These are phyloP conservation scores for Ustilago curta DNA, from an alignment of 1,284 basidiomycete species.

Conservation along the genomic window DNA sequence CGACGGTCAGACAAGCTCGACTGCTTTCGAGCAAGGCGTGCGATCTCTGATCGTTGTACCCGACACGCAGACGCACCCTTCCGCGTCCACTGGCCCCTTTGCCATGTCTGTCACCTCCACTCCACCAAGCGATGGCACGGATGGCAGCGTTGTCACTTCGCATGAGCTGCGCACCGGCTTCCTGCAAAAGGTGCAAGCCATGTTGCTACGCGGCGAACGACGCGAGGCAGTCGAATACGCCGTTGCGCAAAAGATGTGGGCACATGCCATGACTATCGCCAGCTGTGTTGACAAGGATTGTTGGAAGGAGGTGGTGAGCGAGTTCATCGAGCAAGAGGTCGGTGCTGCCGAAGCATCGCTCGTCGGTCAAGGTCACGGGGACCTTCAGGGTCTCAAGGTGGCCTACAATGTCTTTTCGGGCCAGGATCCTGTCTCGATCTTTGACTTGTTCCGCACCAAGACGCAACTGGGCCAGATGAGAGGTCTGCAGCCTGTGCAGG, in stretches of 20 bases:
- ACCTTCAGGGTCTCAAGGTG: constrained; percentile 63
- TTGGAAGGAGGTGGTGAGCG: constrained; percentile 89
- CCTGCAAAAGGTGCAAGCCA: constrained; percentile 60
- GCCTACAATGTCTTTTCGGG: constrained; percentile 66
- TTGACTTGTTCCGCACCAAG: constrained; percentile 61
- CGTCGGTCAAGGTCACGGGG: constrained; percentile 24
- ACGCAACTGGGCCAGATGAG: constrained; percentile 42
- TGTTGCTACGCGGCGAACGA: constrained; percentile 77
- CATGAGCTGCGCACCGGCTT: constrained; percentile 57
- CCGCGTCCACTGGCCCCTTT: constrained; percentile 14
- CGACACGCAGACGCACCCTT: constrained; percentile 18
- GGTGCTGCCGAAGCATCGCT: constrained; percentile 34
- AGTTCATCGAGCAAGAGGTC: constrained; percentile 86
- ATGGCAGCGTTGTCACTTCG: constrained; percentile 46
- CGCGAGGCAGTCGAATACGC: constrained; percentile 89
- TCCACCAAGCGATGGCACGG: constrained; percentile 4
- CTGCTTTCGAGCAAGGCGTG: constrained; percentile 50
- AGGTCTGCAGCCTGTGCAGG: constrained; percentile 24
- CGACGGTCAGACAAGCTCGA: constrained; percentile 56
- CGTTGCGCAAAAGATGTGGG: constrained; percentile 88
- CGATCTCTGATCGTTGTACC: constrained; percentile 37
- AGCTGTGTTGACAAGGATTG: constrained; percentile 91
- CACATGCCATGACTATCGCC: constrained; percentile 94
- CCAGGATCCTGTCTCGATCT: constrained; percentile 57
- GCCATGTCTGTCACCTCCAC: constrained; percentile 34